Evolutionary conservation across 129 eudicot species (phyloP).

Genomic region (Oenanthe sinensis): DNA sequence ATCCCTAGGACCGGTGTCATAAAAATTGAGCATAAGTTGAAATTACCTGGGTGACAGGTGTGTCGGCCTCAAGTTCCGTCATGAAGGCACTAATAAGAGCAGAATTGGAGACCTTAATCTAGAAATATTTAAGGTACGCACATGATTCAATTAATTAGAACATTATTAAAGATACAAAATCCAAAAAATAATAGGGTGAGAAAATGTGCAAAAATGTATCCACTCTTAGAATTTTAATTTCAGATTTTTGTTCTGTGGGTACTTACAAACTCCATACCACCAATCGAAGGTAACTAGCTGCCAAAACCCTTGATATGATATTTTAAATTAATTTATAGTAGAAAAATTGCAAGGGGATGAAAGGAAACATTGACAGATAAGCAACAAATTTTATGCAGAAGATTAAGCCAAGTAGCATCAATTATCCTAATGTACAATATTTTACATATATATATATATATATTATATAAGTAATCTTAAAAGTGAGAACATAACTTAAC

Average conservation of each 20-base stretch:
- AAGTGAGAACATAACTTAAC: neutral
- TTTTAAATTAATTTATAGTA: neutral
- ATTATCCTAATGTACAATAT: neutral
- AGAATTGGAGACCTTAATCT: slow-evolving; percentile 91
- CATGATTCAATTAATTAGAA: neutral
- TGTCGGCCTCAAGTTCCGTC: slow-evolving; percentile 84
- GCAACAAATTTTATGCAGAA: neutral
- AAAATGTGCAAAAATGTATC: neutral
- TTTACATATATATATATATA: too few species aligned
- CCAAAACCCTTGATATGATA: neutral
- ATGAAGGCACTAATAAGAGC: slow-evolving; percentile 86
- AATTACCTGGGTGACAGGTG: slow-evolving; percentile 78
- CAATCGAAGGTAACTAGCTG: neutral
- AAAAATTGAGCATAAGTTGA: neutral
- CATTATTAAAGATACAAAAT: neutral
- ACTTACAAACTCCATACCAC: too few species aligned
- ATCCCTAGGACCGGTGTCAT: neutral
- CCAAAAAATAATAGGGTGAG: neutral
- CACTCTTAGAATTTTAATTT: neutral
- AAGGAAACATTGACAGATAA: neutral
- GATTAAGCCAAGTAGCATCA: neutral
- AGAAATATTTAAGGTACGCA: slow-evolving; percentile 6
- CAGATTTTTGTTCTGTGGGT: neutral
- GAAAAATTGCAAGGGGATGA: neutral
- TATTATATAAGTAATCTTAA: neutral